These are phyloP conservation scores for Candida tunisiensis DNA, from an alignment of 1,139 yeast species.

Conservation along the genomic window DNA sequence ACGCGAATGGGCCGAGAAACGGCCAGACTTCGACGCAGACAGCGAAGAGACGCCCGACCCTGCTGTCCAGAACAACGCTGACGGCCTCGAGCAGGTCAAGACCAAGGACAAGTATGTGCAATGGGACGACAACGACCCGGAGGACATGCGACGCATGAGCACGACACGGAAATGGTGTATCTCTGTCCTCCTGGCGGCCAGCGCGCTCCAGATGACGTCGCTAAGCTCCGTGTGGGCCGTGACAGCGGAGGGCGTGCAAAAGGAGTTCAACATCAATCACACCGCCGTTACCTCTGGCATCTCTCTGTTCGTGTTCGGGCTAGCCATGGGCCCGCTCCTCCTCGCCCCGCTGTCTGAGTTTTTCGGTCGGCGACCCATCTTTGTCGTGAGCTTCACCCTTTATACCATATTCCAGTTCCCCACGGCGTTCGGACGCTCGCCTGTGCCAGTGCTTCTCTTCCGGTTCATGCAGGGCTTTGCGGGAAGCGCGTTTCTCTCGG, in stretches of 20 bases:
- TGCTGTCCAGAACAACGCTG: too few relatives aligned
- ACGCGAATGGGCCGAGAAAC: too few relatives aligned
- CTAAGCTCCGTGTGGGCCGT: neutral
- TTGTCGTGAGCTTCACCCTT: constrained; percentile 25
- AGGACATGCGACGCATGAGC: too few relatives aligned
- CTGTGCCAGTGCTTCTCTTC: constrained; percentile 57
- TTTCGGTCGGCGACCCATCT: constrained; percentile 50
- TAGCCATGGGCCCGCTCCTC: constrained; percentile 66
- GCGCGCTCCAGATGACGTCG: neutral
- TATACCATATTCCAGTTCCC: constrained; percentile 51
- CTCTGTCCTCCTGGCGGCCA: too few relatives aligned
- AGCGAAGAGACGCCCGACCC: too few relatives aligned
- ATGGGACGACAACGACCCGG: too few relatives aligned
- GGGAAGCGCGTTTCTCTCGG: constrained; percentile 74
- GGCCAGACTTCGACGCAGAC: too few relatives aligned
- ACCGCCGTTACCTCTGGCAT: constrained; percentile 48
- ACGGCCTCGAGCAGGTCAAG: too few relatives aligned
- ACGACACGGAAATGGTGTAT: too few relatives aligned
- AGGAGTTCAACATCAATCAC: constrained; percentile 29
- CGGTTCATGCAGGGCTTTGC: constrained; percentile 63
- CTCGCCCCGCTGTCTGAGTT: constrained; percentile 77
- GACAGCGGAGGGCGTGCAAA: constrained; percentile 2
- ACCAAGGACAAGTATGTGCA: too few relatives aligned
- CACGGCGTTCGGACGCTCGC: constrained; percentile 54
- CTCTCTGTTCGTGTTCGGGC: constrained; percentile 62